phyloP scores from a whole-genome alignment of 2,329 filamentous ascomycete genomes.

The Didymosphaeria variabile region DNA sequence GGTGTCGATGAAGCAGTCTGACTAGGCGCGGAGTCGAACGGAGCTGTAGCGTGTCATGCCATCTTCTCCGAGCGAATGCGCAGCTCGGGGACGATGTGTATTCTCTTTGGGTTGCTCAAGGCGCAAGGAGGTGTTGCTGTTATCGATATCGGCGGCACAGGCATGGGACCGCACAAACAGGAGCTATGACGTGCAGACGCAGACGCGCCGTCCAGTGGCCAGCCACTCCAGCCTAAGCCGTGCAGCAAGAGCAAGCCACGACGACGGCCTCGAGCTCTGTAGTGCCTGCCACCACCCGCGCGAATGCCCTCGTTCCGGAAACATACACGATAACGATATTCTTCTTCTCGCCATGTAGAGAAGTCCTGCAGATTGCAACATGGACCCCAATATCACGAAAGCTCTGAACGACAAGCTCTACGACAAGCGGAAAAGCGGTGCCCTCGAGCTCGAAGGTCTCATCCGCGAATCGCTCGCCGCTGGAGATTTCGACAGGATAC shows the following conservation, averaged over 20 bases:
- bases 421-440: constrained; percentile 95
- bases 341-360: constrained; percentile 36
- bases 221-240: not conserved
- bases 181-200: constrained; percentile 16
- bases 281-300: not conserved
- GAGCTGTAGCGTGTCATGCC: constrained; percentile 8
- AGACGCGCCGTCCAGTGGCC: not conserved
- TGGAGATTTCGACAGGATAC: constrained; percentile 81
- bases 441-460: constrained; percentile 89
- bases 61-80: not conserved
- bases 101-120: not conserved
- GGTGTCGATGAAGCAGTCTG: constrained; percentile 13
- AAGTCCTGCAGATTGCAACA: constrained; percentile 51
- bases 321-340: constrained; percentile 6
- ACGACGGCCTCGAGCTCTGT: constrained; percentile 8
- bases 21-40: constrained; percentile 1
- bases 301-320: constrained; percentile 1
- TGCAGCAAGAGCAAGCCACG: constrained; percentile 9
- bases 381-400: constrained; percentile 91
- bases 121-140: not conserved
- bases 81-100: not conserved
- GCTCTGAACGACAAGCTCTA: constrained; percentile 98
- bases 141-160: constrained; percentile 9
- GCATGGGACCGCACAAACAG: not conserved
- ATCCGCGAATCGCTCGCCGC: constrained; percentile 83